Conservation (phyloP, 2,329 filamentous ascomycete species). For the Chaetoscypha palmicola region DNA sequence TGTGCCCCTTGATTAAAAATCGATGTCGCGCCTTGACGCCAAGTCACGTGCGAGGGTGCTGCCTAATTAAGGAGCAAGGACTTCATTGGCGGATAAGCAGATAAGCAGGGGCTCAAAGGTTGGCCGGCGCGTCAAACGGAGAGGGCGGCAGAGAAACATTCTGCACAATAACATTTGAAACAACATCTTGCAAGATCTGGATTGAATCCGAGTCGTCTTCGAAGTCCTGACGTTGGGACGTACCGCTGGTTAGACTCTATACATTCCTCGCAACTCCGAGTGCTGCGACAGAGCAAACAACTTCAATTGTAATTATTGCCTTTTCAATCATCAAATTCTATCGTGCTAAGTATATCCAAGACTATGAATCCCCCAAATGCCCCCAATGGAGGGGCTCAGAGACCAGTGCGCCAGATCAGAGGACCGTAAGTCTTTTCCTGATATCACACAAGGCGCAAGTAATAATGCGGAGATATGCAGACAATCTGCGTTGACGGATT, state of each 20-base stretch:
- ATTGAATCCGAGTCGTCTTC: too few species aligned
- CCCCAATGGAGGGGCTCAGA: constrained; percentile 5
- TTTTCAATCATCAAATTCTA: not conserved
- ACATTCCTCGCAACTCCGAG: too few species aligned
- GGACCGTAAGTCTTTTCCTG: constrained; percentile 30
- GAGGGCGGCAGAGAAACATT: not conserved
- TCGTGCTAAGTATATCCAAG: not conserved
- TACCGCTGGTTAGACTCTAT: too few species aligned
- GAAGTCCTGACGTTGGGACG: too few species aligned
- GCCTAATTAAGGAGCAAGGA: not conserved
- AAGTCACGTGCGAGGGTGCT: too few species aligned
- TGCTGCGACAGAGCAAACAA: not conserved
- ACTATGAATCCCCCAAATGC: not conserved
- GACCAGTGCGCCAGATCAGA: constrained; percentile 23
- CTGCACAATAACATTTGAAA: too few species aligned
- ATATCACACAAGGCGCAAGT: too few species aligned
- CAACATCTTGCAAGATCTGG: not conserved
- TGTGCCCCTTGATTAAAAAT: too few species aligned
- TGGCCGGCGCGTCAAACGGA: not conserved
- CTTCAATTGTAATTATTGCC: not conserved
- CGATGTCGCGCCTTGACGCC: too few species aligned
- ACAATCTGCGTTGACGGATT: constrained; percentile 62
- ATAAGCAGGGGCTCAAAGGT: not conserved
- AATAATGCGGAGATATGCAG: too few species aligned
- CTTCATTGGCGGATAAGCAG: not conserved